Base-by-base conservation (phyloP, 202 grass and related monocot species). In the Alloteropsis angusta region DNA sequence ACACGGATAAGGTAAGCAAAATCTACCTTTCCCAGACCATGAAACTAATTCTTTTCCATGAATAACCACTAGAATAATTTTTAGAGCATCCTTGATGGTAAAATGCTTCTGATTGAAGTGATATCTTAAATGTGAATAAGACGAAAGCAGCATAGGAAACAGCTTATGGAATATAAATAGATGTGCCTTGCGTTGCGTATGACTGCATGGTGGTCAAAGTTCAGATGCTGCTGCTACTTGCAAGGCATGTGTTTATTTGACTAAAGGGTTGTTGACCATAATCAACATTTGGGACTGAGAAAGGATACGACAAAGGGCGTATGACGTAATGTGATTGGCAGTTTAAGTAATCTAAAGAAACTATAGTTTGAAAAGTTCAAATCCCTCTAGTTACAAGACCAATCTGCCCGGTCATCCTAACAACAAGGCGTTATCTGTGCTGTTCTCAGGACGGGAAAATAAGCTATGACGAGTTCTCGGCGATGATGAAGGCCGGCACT, bases 401-500 rank as follows among this genome's bases (percentile, higher is more conserved):
- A 46, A n/a, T 65, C 37, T 30, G 44, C 8, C 26, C 5, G n/a
- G n/a, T 82, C 37, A 63, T 72, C n/a, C 60, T 78, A 46, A 74
- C 35, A 77, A 14, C 10, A 35, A 44, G 28, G 36, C 55, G 15
- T 19, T 6, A 9, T 60, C 6, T 73, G 13, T 67, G 75, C 7
- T 82, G 30, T 43, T 73, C 16, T 45, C 83, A 97, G 93, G 93
- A 97, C 32, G 93, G 93, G n/a, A 97, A 90, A 53, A 97, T 97
- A 91, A 91, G 93, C 75, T 97, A 78, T 0, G 90, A 93, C 0
- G 93, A 97, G 45, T 97, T 97, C 6, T 48, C 90, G 18, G 58
- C 82, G 7, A 93, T 97, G 93, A 97, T 97, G 93, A 97, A 93
- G 72, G 83, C 93, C 1, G 93, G 93, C 60, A 97, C 93, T n/a